Percentiles rank a stretch among this genome's conserved stretches.
Evolutionary conservation across 106 monocot genomes (phyloP).

Genomic region (Acorus gramineus): DNA sequence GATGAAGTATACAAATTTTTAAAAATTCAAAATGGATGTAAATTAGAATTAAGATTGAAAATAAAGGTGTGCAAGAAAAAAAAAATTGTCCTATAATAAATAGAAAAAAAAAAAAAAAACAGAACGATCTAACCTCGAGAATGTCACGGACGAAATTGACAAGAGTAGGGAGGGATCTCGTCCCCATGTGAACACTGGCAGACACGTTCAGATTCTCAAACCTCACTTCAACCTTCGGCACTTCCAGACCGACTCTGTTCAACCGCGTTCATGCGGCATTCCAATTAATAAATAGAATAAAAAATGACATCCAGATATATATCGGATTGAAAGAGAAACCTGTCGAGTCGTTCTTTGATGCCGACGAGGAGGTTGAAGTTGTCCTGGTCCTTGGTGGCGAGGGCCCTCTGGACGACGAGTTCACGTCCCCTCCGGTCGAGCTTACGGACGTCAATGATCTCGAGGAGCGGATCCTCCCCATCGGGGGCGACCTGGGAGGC

Average conservation of each 20-base stretch:
- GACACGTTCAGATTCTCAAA: conserved; percentile 33
- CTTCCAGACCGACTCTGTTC: conserved; percentile 32
- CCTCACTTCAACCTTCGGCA: conserved; percentile 43
- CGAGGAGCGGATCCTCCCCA: background rate
- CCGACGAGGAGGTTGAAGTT: conserved; percentile 37
- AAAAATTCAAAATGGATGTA: too few species aligned
- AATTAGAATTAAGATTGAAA: too few species aligned
- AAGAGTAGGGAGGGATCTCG: conserved; percentile 39
- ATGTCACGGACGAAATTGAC: conserved; percentile 26
- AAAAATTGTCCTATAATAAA: too few species aligned
- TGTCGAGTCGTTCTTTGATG: conserved; percentile 30
- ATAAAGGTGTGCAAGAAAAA: too few species aligned
- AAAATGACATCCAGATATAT: background rate
- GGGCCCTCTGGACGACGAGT: conserved; percentile 22
- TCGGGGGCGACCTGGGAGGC: background rate
- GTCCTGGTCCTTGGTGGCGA: conserved; percentile 54
- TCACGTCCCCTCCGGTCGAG: conserved; percentile 31
- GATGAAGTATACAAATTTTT: too few species aligned
- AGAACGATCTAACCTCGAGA: conserved; percentile 15
- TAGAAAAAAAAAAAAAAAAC: too few species aligned
- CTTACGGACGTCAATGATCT: conserved; percentile 38
- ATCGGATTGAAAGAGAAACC: conserved; percentile 1
- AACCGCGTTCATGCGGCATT: too few species aligned
- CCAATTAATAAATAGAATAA: background rate
- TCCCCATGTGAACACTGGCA: conserved; percentile 29